These are phyloP conservation scores for Dipodascopsis uninucleata DNA, from an alignment of 805 yeast species.

Conservation along the genomic window DNA sequence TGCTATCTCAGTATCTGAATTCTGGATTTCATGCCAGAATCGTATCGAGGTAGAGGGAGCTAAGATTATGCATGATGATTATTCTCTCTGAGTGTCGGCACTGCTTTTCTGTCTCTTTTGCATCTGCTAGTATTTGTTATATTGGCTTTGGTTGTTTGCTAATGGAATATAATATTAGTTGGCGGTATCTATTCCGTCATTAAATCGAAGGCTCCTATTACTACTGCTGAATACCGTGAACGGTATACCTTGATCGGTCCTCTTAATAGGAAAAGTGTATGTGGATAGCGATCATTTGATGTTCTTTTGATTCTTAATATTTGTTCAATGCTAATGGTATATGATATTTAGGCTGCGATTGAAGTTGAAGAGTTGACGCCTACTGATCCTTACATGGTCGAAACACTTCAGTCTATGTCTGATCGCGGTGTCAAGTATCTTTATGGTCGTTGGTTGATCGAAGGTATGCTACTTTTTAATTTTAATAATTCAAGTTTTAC, in stretches of 20 bases:
- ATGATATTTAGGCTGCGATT: conserved; percentile 52
- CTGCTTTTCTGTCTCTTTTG: too few species aligned
- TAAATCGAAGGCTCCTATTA: conserved; percentile 94
- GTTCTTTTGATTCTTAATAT: background rate
- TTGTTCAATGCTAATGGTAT: conserved; percentile 19
- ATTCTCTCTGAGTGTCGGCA: too few species aligned
- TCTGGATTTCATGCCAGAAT: too few species aligned
- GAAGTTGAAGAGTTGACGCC: conserved; percentile 71
- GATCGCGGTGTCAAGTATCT: conserved; percentile 75
- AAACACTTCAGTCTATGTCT: conserved; percentile 72
- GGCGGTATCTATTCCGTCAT: conserved; percentile 97
- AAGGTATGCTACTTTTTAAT: conserved; percentile 35
- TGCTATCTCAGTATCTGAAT: too few species aligned
- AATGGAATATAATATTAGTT: too few species aligned
- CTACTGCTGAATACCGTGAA: conserved; percentile 87
- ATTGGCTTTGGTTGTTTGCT: too few species aligned
- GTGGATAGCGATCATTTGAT: background rate
- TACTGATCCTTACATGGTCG: conserved; percentile 47
- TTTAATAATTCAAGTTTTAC: too few species aligned
- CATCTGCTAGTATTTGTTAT: too few species aligned
- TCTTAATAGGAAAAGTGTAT: conserved; percentile 51
- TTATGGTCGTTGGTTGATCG: conserved; percentile 95
- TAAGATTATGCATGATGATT: too few species aligned
- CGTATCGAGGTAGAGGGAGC: too few species aligned
- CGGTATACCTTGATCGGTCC: conserved; percentile 88